Base-by-base conservation (phyloP, 192 early-diverging fungal species). In the Helicostylum pulchrum region DNA sequence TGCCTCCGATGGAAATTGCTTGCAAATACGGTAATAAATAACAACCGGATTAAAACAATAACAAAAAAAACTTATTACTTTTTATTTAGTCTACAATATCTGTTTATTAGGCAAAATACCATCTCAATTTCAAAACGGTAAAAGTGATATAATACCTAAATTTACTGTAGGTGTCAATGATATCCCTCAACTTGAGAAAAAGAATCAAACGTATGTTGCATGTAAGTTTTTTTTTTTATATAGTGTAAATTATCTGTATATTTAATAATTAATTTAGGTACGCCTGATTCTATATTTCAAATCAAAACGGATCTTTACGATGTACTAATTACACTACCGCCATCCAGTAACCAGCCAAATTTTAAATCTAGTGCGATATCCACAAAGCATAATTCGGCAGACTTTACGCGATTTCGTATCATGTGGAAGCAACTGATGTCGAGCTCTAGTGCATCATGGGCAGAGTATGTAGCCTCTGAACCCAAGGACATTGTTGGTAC, bases 131-230 rank as follows among this genome's bases (percentile, higher is more conserved):
- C 36, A 26, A 8, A 17, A 31, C 11, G 19, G 43, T 39, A 59
- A 14, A 55, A 32, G 2, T 49, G 53, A 32, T 49, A 66, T 26
- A 77, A 11, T 54, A 78, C 56, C 56, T 15, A 64, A 51, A 48
- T 83, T 79, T 45, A 70, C 69, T 55, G 67, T 81, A 19, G 79
- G 82, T 3, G 71, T 83, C n/a, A 72, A 76, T 58, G 82, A 83
- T 57, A 76, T 83, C 34, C 61, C 71, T 23, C 31, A 69, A 19
- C 49, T 83, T 23, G 62, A 70, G 42, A 44, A 47, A 9, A 53
- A 70, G 0, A 42, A 55, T 23, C 69, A 70, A 10, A 80, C 74
- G 26, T 83, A 76, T 61, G 74, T 81, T 51, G 77, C 76, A 43
- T 83, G 79, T 81, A 78, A 55, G 78, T 67, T 34, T 12, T 19